Conservation (phyloP, 2,329 filamentous ascomycete genomes). For the Fusarium keratoplasticum region DNA sequence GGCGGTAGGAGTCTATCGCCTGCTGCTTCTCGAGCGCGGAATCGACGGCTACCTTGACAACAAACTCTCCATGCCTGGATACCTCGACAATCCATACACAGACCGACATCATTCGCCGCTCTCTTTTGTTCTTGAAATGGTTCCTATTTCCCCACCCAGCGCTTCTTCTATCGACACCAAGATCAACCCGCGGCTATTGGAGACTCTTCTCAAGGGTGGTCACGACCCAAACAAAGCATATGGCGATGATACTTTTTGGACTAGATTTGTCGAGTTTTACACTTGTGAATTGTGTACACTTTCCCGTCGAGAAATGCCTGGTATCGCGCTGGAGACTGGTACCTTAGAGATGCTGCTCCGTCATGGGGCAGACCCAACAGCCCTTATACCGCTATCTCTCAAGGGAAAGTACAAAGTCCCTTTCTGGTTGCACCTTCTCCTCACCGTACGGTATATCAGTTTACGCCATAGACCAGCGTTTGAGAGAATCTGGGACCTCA, state of each 20-base stretch:
- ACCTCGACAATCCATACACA: background rate
- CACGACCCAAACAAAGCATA: background rate
- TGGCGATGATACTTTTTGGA: background rate
- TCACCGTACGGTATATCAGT: background rate
- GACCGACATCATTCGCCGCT: background rate
- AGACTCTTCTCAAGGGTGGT: background rate
- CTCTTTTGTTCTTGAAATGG: background rate
- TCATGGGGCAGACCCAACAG: background rate
- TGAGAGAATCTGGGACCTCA: background rate
- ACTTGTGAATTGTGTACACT: background rate
- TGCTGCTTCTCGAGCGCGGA: constrained; percentile 7
- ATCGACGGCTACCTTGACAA: background rate
- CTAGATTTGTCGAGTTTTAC: background rate
- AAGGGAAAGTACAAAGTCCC: background rate
- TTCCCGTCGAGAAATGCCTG: background rate
- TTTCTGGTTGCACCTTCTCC: constrained; percentile 4
- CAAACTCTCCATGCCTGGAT: background rate
- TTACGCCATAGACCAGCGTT: background rate
- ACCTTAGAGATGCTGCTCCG: background rate
- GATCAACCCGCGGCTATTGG: background rate
- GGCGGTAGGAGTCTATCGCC: background rate
- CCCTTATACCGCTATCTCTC: too few relatives aligned
- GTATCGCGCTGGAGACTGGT: background rate
- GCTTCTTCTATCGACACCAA: background rate
- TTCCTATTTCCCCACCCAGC: background rate